Percentiles rank a stretch among this genome's conserved stretches.
Evolutionary conservation across 2,329 filamentous ascomycete species (phyloP).

Genomic region (Exophiala mesophila): DNA sequence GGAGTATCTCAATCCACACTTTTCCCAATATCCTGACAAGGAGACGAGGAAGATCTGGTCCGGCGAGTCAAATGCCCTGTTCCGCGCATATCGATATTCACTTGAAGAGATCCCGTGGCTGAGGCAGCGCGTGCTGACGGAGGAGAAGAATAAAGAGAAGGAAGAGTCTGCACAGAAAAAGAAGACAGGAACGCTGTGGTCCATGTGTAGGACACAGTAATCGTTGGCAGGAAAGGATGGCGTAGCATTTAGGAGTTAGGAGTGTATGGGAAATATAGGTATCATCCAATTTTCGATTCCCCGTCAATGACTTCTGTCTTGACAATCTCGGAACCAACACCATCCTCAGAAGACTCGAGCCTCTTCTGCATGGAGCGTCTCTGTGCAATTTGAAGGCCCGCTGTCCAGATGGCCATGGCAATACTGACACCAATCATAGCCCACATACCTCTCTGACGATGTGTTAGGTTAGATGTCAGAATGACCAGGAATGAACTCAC

Average conservation of each 20-base stretch:
- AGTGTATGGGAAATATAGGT: too few species aligned
- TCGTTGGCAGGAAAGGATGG: not conserved
- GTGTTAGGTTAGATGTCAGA: slow-evolving; percentile 12
- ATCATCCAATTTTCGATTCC: too few species aligned
- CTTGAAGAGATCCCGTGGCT: slow-evolving; percentile 41
- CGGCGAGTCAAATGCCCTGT: slow-evolving; percentile 38
- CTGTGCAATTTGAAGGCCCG: slow-evolving; percentile 7
- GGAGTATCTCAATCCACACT: slow-evolving; percentile 43
- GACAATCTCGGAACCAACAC: slow-evolving; percentile 2
- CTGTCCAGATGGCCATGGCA: slow-evolving; percentile 56
- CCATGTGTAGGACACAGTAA: not conserved
- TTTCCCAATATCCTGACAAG: slow-evolving; percentile 35
- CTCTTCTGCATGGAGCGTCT: slow-evolving; percentile 2
- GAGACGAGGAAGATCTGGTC: slow-evolving; percentile 33
- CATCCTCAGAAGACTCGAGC: slow-evolving; percentile 1
- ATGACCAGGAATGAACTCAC: slow-evolving; percentile 38
- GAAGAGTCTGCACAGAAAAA: not conserved
- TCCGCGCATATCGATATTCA: slow-evolving; percentile 42
- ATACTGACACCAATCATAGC: slow-evolving; percentile 65
- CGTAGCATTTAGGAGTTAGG: too few species aligned
- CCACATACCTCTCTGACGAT: slow-evolving; percentile 59
- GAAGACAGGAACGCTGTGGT: not conserved
- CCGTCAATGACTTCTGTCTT: slow-evolving; percentile 7
- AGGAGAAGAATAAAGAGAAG: not conserved
- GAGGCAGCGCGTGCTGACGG: not conserved